Evolutionary conservation across 169 alveolate genomes (phyloP), one percentile per base, ranked within the genome.

Genomic region (Cryptosporidium ryanae): DNA sequence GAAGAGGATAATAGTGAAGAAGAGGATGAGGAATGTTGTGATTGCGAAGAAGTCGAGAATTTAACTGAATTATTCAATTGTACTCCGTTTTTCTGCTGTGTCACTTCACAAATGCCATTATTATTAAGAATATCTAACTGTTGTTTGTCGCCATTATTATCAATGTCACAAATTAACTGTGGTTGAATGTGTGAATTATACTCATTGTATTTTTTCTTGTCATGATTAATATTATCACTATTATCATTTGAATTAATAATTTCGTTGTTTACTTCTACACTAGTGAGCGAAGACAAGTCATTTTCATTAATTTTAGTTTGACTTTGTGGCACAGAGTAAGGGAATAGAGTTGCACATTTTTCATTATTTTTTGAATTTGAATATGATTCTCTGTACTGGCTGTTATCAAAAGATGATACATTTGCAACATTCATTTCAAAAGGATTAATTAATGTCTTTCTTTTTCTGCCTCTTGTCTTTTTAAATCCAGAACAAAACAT

Each of bases 401-500:
- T 25, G 8, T 34, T 34, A 34, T 38, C 8, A 38, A 6, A 38
- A 38, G 46, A 38, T 1, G 1, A 38, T 6, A 38, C 46, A 38
- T 38, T 38, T 0, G 46, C 46, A 38, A 38, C 46, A 10, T 38
- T 38, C 8, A 38, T 6, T 38, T 38, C 46, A 38, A 38, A 10
- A 38, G 46, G 46, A 38, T 38, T 38, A 38, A 38, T 38, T 38
- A 38, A 38, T 38, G 46, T 66, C 25, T 66, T 66, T 13, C 67
- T n/a, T 4, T 64, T 64, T 55, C 84, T 50, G 15, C 23, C 55
- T 3, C 38, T 25, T 38, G 38, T 70, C 10, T 34, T 13, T 5
- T 32, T 38, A 12, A 50, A 23, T 8, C 43, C 59, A 50, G 63
- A 43, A 21, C 87, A 76, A 55, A 27, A 59, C 0, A 76, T 13